Conservation (phyloP, 495 filamentous ascomycete species). For the Xylaria palmicola region DNA sequence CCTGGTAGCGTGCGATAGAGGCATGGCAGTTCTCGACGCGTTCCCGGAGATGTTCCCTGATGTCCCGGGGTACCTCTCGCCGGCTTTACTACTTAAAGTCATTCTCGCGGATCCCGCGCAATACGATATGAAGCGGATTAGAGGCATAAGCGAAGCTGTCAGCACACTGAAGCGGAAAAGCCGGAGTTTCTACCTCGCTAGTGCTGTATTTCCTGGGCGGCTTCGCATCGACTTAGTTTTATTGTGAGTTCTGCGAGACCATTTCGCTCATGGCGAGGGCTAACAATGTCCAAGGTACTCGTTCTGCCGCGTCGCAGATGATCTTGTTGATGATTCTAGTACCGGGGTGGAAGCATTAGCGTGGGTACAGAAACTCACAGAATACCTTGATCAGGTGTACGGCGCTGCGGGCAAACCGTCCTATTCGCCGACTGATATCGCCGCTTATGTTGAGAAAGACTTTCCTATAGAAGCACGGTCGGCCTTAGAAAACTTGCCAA, state of each 20-base stretch:
- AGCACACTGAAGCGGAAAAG: constrained; percentile 55
- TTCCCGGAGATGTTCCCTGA: constrained; percentile 51
- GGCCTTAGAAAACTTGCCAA: constrained; percentile 55
- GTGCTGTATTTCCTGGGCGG: constrained; percentile 58
- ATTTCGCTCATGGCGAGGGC: constrained; percentile 3
- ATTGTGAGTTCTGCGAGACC: constrained; percentile 38
- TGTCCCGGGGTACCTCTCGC: constrained; percentile 42
- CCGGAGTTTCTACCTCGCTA: constrained; percentile 68
- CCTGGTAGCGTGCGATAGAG: constrained; percentile 63
- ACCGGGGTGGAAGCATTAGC: constrained; percentile 42
- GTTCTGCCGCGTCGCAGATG: constrained; percentile 69
- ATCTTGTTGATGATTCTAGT: constrained; percentile 60
- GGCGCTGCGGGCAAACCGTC: neutral
- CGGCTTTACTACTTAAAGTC: constrained; percentile 43
- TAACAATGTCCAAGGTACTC: constrained; percentile 52
- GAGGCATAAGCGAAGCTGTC: constrained; percentile 55
- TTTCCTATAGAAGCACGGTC: constrained; percentile 51
- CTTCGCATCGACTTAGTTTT: constrained; percentile 65
- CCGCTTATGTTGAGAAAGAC: constrained; percentile 35
- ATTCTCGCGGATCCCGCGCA: constrained; percentile 38
- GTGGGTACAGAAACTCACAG: constrained; percentile 53
- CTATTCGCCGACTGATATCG: constrained; percentile 13
- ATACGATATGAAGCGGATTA: constrained; percentile 53
- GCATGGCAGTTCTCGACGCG: constrained; percentile 54
- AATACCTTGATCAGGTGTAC: constrained; percentile 49